Evolutionary conservation across 1,284 basidiomycete genomes (phyloP).

Genomic region (Afroboletus lepidellus): DNA sequence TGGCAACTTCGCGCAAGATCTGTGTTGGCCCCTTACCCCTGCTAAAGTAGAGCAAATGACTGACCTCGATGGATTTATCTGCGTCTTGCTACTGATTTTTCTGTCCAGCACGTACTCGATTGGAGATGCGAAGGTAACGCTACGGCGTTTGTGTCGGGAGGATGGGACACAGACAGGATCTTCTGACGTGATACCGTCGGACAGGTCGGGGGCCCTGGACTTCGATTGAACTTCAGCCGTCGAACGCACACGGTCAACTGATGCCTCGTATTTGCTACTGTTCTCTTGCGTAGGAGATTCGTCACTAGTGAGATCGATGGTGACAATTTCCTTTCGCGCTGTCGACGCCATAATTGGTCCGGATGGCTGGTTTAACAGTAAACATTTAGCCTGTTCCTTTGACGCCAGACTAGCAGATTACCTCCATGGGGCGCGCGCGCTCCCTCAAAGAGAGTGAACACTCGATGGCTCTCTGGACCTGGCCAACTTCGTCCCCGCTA

Average conservation of each 20-base stretch:
- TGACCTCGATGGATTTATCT: conserved; percentile 8
- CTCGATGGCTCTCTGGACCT: neutral
- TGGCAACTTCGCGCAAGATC: neutral
- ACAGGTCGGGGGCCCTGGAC: neutral
- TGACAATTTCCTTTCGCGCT: conserved; percentile 8
- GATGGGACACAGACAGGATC: neutral
- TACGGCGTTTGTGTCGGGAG: conserved; percentile 18
- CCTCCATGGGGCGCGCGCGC: conserved; percentile 8
- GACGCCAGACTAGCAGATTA: conserved; percentile 3
- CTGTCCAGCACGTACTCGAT: conserved; percentile 16
- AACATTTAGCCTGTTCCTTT: neutral
- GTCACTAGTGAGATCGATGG: conserved; percentile 33
- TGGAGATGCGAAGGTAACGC: conserved; percentile 33
- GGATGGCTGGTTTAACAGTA: conserved; percentile 14
- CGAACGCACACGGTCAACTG: neutral
- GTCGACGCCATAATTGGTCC: conserved; percentile 7
- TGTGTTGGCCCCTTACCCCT: neutral
- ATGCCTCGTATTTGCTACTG: neutral
- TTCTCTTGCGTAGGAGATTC: conserved; percentile 13
- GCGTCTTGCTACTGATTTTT: conserved; percentile 1
- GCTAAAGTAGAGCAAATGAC: neutral
- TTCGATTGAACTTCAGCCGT: neutral
- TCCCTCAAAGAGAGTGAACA: conserved; percentile 3
- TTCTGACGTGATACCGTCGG: neutral
- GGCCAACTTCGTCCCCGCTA: neutral